Base-by-base conservation (phyloP, 768 basidiomycete species). In the Rickenella mellea region DNA sequence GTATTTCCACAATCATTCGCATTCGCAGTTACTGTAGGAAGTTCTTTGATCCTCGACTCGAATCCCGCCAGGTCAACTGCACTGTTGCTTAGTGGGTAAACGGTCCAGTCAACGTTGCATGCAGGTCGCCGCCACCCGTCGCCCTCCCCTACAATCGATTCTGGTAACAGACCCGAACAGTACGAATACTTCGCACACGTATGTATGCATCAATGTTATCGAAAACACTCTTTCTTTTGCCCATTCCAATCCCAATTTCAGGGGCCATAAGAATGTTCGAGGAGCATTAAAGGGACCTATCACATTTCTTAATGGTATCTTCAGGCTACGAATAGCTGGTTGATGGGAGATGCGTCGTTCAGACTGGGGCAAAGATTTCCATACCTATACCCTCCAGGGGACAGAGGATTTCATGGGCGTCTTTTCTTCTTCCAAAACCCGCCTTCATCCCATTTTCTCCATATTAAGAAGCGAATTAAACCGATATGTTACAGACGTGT, bases 301-400 rank as follows among this genome's bases (percentile, higher is more conserved):
- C 6, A 55, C 64, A 6, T 61, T 67, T 35, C 62, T 85, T 29
- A 80, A 86, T 51, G 69, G 76, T 30, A 71, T 70, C 17, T 69
- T 64, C 46, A 80, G 80, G 64, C n/a, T n/a, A n/a, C n/a, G n/a
- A n/a, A 92, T 89, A 7, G 88, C 72, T 56, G 86, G 89, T 22
- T 86, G 76, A 71, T 78, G 80, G 78, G 62, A 67, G 11, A 60
- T 81, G 52, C 73, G 84, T 20, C 73, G 87, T 36, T 67, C 73
- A 2, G 71, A 74, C 48, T 90, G 76, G 56, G 76, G 76, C 49
- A 63, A 78, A 39, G 69, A 54, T n/a, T 93, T 83, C 71, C 88
- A 92, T 56, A 85, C 77, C 2, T 93, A 84, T 54, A 67, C 72
- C 27, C 61, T 96, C 39, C 91, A 93, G 64, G 93, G 91, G 91